These are phyloP conservation scores for Pisolithus thermaeus DNA, from an alignment of 1,284 basidiomycete genomes.

Conservation along the genomic window DNA sequence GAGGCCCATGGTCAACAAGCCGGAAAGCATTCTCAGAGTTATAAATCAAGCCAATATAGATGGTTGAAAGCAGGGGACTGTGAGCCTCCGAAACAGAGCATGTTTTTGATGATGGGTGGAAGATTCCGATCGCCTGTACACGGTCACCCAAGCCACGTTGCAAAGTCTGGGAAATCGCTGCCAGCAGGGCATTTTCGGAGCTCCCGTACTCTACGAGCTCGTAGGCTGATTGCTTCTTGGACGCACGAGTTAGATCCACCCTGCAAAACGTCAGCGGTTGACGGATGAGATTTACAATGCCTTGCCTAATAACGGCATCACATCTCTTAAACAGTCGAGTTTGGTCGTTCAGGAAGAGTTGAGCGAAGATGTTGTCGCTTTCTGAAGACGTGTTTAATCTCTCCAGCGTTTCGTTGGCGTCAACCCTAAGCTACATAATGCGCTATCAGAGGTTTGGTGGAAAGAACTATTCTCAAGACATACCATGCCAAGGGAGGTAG, in stretches of 20 bases:
- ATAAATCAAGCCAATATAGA: slow-evolving; percentile 72
- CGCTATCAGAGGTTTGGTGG: neutral
- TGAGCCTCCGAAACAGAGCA: slow-evolving; percentile 49
- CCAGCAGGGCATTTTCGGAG: slow-evolving; percentile 48
- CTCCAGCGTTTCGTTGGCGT: slow-evolving; percentile 71
- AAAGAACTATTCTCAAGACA: slow-evolving; percentile 14
- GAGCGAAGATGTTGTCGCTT: slow-evolving; percentile 63
- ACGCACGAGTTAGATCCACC: slow-evolving; percentile 54
- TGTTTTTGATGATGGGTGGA: slow-evolving; percentile 42
- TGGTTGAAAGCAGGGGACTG: slow-evolving; percentile 38
- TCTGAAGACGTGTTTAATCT: slow-evolving; percentile 44
- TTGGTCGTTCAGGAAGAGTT: slow-evolving; percentile 69
- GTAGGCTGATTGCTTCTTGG: slow-evolving; percentile 41
- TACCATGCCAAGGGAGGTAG: slow-evolving; percentile 67
- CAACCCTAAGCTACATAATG: slow-evolving; percentile 57
- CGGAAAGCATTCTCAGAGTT: slow-evolving; percentile 69
- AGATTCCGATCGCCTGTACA: slow-evolving; percentile 51
- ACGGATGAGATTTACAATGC: slow-evolving; percentile 1
- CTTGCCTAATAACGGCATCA: slow-evolving; percentile 60
- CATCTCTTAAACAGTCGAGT: slow-evolving; percentile 56
- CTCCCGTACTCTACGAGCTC: slow-evolving; percentile 59
- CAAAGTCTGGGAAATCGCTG: slow-evolving; percentile 50
- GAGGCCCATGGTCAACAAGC: slow-evolving; percentile 85
- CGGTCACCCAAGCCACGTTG: slow-evolving; percentile 69
- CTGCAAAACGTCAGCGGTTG: slow-evolving; percentile 31